A percentile compares a stretch with the other conserved stretches of the same genome.
These are phyloP conservation scores for Metschnikowia lunata DNA, from an alignment of 805 yeast species.

Conservation along the genomic window DNA sequence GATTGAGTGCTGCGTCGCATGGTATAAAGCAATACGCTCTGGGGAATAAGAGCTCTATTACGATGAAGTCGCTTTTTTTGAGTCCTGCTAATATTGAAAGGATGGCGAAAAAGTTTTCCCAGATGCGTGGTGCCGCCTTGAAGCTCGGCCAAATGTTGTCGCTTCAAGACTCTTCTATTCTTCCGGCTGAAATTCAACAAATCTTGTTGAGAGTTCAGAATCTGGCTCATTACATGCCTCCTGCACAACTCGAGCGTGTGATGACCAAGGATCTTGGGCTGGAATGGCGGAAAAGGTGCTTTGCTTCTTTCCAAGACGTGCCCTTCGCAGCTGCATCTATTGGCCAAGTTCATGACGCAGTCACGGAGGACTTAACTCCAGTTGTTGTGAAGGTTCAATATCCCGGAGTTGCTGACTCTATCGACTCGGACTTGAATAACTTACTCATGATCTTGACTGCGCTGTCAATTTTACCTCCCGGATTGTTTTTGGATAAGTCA, in stretches of 20 bases:
- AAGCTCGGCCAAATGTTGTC: slow-evolving; percentile 96
- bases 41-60: slow-evolving; percentile 43
- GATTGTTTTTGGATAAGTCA: slow-evolving; percentile 85
- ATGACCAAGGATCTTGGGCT: slow-evolving; percentile 70
- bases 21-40: slow-evolving; percentile 64
- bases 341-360: slow-evolving; percentile 92
- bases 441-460: slow-evolving; percentile 79
- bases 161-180: slow-evolving; percentile 81
- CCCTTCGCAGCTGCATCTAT: slow-evolving; percentile 98
- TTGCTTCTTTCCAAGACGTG: slow-evolving; percentile 71
- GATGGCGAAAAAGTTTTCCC: slow-evolving; percentile 79
- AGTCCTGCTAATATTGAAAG: slow-evolving; percentile 82
- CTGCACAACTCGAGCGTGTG: slow-evolving; percentile 75
- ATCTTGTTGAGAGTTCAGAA: slow-evolving; percentile 83
- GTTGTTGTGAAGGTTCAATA: slow-evolving; percentile 96
- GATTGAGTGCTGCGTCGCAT: slow-evolving; percentile 76
- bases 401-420: slow-evolving; percentile 92
- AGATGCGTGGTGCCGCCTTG: slow-evolving; percentile 98
- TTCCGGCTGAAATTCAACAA: slow-evolving; percentile 81
- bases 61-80: slow-evolving; percentile 57
- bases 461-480: slow-evolving; percentile 81
- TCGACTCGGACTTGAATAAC: slow-evolving; percentile 91
- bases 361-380: slow-evolving; percentile 55
- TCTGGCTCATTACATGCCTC: slow-evolving; percentile 96
- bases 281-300: slow-evolving; percentile 67